Evolutionary conservation across 75 land plant species (phyloP).

Genomic region (Azolla pinnata): DNA sequence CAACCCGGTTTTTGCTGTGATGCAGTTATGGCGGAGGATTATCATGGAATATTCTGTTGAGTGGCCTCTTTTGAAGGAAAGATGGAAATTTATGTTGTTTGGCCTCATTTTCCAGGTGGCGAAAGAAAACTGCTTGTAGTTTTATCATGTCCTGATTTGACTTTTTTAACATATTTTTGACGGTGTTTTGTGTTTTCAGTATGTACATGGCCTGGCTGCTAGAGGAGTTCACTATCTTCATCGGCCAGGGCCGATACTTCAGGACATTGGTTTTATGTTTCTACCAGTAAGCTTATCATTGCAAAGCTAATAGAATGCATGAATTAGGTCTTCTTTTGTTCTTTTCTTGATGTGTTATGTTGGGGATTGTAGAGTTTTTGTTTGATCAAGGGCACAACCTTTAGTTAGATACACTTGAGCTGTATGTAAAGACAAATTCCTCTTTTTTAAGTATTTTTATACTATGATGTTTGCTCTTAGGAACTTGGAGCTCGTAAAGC

Average conservation of each 20-base stretch:
- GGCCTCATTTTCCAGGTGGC: constrained; percentile 55
- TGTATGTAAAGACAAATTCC: too few relatives aligned
- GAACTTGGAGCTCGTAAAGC: constrained; percentile 75
- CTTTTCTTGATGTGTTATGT: too few relatives aligned
- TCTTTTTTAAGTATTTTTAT: background rate
- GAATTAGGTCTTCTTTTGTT: too few relatives aligned
- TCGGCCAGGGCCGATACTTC: constrained; percentile 82
- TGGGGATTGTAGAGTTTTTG: too few relatives aligned
- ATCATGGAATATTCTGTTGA: constrained; percentile 39
- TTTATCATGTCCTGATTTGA: background rate
- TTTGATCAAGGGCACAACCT: too few relatives aligned
- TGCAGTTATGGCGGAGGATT: constrained; percentile 50
- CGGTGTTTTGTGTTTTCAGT: constrained; percentile 33
- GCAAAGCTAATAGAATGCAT: too few relatives aligned
- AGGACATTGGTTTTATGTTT: constrained; percentile 69
- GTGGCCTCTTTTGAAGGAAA: constrained; percentile 35
- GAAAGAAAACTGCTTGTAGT: background rate
- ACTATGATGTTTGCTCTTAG: constrained; percentile 25
- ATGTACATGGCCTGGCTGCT: constrained; percentile 92
- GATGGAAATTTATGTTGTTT: constrained; percentile 42
- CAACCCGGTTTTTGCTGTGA: background rate
- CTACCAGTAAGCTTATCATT: constrained; percentile 89
- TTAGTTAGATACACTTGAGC: too few relatives aligned
- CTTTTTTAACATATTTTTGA: too few relatives aligned
- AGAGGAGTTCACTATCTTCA: constrained; percentile 87